A percentile compares a stretch with the other conserved stretches of the same genome.
These are phyloP conservation scores for Breviolum minutum DNA, from an alignment of 73 alveolate genomes.

Conservation along the genomic window DNA sequence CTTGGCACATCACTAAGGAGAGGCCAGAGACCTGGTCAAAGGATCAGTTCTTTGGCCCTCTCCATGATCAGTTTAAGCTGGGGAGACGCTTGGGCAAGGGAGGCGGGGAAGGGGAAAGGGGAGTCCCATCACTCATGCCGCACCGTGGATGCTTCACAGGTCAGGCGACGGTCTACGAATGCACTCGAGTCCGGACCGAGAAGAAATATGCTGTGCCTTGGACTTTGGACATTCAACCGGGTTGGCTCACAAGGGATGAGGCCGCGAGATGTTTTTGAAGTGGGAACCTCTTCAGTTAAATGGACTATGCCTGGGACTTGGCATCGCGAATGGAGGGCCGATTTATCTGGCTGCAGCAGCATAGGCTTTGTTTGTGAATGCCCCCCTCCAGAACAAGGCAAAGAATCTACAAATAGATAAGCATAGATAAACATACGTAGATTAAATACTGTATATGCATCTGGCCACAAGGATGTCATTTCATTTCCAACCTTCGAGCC, in stretches of 20 bases:
- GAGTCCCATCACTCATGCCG: background rate
- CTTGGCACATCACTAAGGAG: background rate
- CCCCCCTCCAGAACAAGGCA: too few relatives aligned
- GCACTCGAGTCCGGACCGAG: constrained; percentile 52
- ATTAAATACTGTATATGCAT: background rate
- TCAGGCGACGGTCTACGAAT: constrained; percentile 79
- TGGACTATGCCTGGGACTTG: too few relatives aligned
- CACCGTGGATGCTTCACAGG: background rate
- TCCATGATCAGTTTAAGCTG: constrained; percentile 68
- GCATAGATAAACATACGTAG: too few relatives aligned
- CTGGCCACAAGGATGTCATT: background rate
- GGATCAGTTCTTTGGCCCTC: constrained; percentile 49
- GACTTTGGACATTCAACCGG: background rate
- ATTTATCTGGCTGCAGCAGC: too few relatives aligned
- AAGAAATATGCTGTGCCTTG: constrained; percentile 77
- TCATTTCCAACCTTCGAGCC: background rate
- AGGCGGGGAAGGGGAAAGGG: constrained; percentile 5
- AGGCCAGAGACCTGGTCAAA: constrained; percentile 21
- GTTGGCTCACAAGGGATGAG: background rate
- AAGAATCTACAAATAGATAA: too few relatives aligned
- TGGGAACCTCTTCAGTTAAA: too few relatives aligned
- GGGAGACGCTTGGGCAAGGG: constrained; percentile 91
- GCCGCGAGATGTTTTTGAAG: too few relatives aligned
- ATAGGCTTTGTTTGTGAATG: too few relatives aligned
- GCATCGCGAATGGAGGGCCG: too few relatives aligned